Base-by-base conservation (phyloP, 495 filamentous ascomycete species). In the Penicillium canariense region DNA sequence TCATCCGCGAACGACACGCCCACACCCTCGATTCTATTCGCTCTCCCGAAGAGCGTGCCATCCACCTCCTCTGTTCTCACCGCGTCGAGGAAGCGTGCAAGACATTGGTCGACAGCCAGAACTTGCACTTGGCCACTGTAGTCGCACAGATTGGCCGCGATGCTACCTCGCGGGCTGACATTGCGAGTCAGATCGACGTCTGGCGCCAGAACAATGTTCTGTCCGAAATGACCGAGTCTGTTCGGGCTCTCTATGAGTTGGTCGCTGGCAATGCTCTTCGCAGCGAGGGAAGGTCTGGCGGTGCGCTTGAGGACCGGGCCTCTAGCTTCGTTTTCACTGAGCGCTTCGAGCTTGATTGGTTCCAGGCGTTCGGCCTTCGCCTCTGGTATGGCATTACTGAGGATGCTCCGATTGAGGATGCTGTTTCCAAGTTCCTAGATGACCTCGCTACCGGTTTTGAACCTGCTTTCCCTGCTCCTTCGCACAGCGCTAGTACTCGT, bases 241-340 rank as follows among this genome's bases (percentile, higher is more conserved):
- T 96, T 31, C 86, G 95, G 25, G 87, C 91, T 4, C 72, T 98
- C 43, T 98, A 96, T 63, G 91, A 94, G 63, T 78, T 98, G 8
- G 77, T 96, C 8, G 85, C 90, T 28, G 94, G 95, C 47, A 94
- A 96, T 56, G 81, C 88, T 23, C 85, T 88, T 52, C 80, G 84
- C 34, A 90, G 88, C 51, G 84, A 91, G 35, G 93, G 94, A 18
- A 85, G 87, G 53, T 62, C 73, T 0, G 62, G 58, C 5, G 84
- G 82, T 46, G 82, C 78, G 7, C 59, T 83, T 2, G 94, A 98
- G 67, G 87, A 96, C 69, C 81, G 87, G 42, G 81, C 85, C 7
- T 80, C 80, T 14, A 84, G 83, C 1, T 96, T 97, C 58, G 77
- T 82, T 32, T 86, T 97, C 50, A 85, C 89, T 4, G 80, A 87